Conservation (phyloP, 352 stramenopile species). For the Halophytophthora batemanensis region DNA sequence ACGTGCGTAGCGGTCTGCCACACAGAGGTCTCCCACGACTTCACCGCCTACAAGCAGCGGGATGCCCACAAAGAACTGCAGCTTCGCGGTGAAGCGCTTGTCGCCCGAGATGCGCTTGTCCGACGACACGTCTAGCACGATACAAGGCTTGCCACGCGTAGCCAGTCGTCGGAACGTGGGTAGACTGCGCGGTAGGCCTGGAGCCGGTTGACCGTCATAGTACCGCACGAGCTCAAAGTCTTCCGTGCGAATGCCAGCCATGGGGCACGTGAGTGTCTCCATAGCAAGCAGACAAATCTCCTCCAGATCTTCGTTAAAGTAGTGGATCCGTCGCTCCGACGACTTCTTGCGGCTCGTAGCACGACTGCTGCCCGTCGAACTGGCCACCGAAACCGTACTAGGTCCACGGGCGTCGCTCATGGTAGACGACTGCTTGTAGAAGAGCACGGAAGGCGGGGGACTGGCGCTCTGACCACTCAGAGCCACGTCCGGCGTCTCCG, state of each 20-base stretch:
- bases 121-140: constrained; percentile 82
- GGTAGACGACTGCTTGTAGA: constrained; percentile 17
- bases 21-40: constrained; percentile 84
- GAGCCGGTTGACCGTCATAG: constrained; percentile 49
- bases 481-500: too few relatives aligned
- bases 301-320: constrained; percentile 88
- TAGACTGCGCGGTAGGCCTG: constrained; percentile 66
- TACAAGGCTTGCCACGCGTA: constrained; percentile 83
- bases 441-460: constrained; percentile 21
- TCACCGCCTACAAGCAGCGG: constrained; percentile 81
- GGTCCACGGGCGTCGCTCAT: too few relatives aligned
- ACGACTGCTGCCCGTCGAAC: constrained; percentile 26
- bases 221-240: constrained; percentile 88
- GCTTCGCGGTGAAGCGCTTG: constrained; percentile 76
- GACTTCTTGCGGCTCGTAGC: constrained; percentile 34
- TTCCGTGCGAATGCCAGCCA: constrained; percentile 85
- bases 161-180: constrained; percentile 86
- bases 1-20: constrained; percentile 75
- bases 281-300: constrained; percentile 88
- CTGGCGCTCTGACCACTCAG: constrained; percentile 26
- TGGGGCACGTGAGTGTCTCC: constrained; percentile 81
- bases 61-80: constrained; percentile 89
- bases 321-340: constrained; percentile 63
- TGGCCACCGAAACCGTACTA: too few relatives aligned
- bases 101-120: constrained; percentile 88